A percentile compares a stretch with the other conserved stretches of the same genome.
phyloP scores from a whole-genome alignment of 2,329 filamentous ascomycete genomes.

The Fusarium concolor region DNA sequence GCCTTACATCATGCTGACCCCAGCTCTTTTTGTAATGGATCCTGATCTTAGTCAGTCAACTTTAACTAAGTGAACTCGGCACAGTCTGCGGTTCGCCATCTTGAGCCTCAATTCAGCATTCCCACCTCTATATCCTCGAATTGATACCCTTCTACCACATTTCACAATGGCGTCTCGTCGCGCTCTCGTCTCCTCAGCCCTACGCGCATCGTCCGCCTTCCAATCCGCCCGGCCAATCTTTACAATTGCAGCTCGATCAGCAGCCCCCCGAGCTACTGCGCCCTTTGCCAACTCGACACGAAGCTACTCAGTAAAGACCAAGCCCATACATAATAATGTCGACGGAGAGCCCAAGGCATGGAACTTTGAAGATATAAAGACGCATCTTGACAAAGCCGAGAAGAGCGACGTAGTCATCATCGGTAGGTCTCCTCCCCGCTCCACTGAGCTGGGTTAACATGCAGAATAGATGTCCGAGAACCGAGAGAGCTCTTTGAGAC shows the following conservation, averaged over 20 bases:
- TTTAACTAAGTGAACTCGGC: constrained; percentile 3
- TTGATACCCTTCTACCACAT: background rate
- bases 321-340: background rate
- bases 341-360: constrained; percentile 51
- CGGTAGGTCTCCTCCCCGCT: constrained; percentile 50
- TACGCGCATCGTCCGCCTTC: constrained; percentile 29
- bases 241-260: constrained; percentile 9
- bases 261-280: constrained; percentile 11
- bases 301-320: constrained; percentile 11
- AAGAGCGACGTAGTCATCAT: constrained; percentile 56
- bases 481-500: constrained; percentile 71
- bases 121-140: background rate
- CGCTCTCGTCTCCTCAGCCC: constrained; percentile 26
- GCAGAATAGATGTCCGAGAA: constrained; percentile 75
- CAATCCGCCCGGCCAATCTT: constrained; percentile 18
- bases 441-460: background rate
- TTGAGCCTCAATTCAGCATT: constrained; percentile 15
- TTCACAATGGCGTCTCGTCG: constrained; percentile 38
- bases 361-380: constrained; percentile 62
- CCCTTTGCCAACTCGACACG: constrained; percentile 5
- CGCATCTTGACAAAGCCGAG: constrained; percentile 47
- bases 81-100: constrained; percentile 7
- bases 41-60: constrained; percentile 20
- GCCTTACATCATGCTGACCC: constrained; percentile 19
- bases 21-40: constrained; percentile 6